phyloP scores from a whole-genome alignment of 129 eudicot species.

The Logfia minima region DNA sequence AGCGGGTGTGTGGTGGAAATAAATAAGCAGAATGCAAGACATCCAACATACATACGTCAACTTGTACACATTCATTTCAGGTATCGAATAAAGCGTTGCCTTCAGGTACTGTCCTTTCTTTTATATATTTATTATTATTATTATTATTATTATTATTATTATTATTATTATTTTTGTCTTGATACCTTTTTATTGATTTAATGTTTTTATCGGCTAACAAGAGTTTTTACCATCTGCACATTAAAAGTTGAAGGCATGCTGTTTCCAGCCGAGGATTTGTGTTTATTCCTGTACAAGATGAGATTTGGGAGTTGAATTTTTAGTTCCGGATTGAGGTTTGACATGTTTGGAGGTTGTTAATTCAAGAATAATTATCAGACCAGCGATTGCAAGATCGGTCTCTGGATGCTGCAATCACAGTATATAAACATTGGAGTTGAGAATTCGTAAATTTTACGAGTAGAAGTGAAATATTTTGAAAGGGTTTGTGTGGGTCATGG shows the following conservation, averaged over 20 bases:
- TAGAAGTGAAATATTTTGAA: constrained; percentile 15
- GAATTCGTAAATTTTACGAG: constrained; percentile 15
- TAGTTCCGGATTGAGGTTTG: constrained; percentile 11
- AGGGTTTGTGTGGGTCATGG: constrained; percentile 23
- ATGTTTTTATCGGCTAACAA: not conserved
- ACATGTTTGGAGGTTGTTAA: constrained; percentile 12
- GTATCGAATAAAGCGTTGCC: constrained; percentile 24
- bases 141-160: not conserved
- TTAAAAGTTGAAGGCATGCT: constrained; percentile 27
- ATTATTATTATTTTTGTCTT: not conserved
- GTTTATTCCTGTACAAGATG: constrained; percentile 28
- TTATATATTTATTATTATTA: not conserved
- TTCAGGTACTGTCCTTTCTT: constrained; percentile 39
- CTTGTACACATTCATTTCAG: constrained; percentile 31
- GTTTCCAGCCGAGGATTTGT: constrained; percentile 27
- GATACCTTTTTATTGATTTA: not conserved
- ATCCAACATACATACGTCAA: constrained; percentile 24
- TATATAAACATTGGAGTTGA: constrained; percentile 29
- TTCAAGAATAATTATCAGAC: constrained; percentile 23
- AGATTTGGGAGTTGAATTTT: constrained; percentile 30
- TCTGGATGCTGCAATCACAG: constrained; percentile 30
- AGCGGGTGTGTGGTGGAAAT: constrained; percentile 25
- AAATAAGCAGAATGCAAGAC: constrained; percentile 26
- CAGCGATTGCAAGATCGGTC: constrained; percentile 15
- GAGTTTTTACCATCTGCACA: not conserved